Conservation (phyloP, 495 filamentous ascomycete species). For the Letharia lupina region DNA sequence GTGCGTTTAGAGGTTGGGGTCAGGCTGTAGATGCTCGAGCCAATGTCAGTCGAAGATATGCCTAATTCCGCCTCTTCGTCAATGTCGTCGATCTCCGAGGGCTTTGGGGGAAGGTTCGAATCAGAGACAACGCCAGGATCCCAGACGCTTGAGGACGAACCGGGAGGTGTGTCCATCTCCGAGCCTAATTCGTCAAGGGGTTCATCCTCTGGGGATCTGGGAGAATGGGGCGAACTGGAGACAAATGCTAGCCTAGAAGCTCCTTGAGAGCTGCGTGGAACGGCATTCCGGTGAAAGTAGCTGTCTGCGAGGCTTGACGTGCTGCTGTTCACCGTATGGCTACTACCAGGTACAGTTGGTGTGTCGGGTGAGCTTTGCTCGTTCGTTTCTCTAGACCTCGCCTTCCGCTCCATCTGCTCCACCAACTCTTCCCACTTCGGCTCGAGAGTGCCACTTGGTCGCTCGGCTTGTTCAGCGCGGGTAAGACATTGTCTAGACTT, state of each 20-base stretch:
- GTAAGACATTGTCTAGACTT: slow-evolving; percentile 65
- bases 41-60: slow-evolving; percentile 32
- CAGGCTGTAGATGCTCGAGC: slow-evolving; percentile 34
- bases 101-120: background rate
- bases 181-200: slow-evolving; percentile 34
- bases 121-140: slow-evolving; percentile 30
- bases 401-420: slow-evolving; percentile 52
- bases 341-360: slow-evolving; percentile 21
- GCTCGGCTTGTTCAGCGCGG: slow-evolving; percentile 63
- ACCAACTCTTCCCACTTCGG: slow-evolving; percentile 66
- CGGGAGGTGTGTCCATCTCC: slow-evolving; percentile 39
- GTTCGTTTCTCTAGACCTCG: slow-evolving; percentile 31
- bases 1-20: slow-evolving; percentile 31
- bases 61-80: slow-evolving; percentile 15
- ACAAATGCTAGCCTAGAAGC: slow-evolving; percentile 37
- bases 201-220: slow-evolving; percentile 26
- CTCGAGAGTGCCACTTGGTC: slow-evolving; percentile 49
- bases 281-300: slow-evolving; percentile 34
- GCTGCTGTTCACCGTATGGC: slow-evolving; percentile 32
- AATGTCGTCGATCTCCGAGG: slow-evolving; percentile 9
- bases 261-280: slow-evolving; percentile 40
- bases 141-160: slow-evolving; percentile 46
- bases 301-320: slow-evolving; percentile 36
- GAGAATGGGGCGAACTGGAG: slow-evolving; percentile 37
- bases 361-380: slow-evolving; percentile 33